These are phyloP conservation scores for Cicer yamashitae DNA, from an alignment of 306 rosid species.

Conservation along the genomic window DNA sequence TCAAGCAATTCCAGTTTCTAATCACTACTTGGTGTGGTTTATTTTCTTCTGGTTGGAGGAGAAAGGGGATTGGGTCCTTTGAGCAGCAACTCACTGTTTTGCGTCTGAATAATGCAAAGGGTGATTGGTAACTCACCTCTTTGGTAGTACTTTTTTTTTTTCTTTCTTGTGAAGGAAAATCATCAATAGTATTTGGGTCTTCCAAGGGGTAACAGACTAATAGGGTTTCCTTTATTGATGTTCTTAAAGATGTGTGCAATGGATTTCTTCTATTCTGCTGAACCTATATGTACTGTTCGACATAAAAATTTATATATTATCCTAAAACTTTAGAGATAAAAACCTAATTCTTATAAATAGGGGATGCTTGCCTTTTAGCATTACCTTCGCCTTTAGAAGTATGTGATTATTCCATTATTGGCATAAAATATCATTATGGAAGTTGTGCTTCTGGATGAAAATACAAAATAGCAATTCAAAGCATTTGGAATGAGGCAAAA, in stretches of 20 bases:
- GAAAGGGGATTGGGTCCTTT: slow-evolving; percentile 11
- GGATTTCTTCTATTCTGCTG: slow-evolving; percentile 6
- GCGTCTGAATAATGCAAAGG: not conserved
- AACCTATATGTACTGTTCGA: slow-evolving; percentile 5
- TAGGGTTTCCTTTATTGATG: not conserved
- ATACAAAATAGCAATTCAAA: slow-evolving; percentile 24
- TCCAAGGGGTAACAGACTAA: not conserved
- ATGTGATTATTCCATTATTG: slow-evolving; percentile 11
- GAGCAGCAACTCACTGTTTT: not conserved
- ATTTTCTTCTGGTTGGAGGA: slow-evolving; percentile 8
- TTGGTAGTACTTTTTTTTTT: not conserved
- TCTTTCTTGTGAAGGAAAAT: not conserved
- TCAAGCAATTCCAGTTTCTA: slow-evolving; percentile 9
- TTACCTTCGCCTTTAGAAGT: slow-evolving; percentile 31
- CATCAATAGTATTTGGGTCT: not conserved
- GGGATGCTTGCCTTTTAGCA: slow-evolving; percentile 4
- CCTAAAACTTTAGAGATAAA: slow-evolving; percentile 15
- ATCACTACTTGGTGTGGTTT: not conserved
- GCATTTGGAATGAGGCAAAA: slow-evolving; percentile 25
- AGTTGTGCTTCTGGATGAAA: slow-evolving; percentile 33
- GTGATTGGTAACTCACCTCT: not conserved
- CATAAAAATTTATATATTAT: slow-evolving; percentile 4
- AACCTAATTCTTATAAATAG: slow-evolving; percentile 32
- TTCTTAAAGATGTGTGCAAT: not conserved
- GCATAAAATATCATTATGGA: slow-evolving; percentile 32